Percentiles rank a stretch among this genome's conserved stretches.
Conservation (phyloP, 2,329 filamentous ascomycete species). For the Zarea fungicola region DNA sequence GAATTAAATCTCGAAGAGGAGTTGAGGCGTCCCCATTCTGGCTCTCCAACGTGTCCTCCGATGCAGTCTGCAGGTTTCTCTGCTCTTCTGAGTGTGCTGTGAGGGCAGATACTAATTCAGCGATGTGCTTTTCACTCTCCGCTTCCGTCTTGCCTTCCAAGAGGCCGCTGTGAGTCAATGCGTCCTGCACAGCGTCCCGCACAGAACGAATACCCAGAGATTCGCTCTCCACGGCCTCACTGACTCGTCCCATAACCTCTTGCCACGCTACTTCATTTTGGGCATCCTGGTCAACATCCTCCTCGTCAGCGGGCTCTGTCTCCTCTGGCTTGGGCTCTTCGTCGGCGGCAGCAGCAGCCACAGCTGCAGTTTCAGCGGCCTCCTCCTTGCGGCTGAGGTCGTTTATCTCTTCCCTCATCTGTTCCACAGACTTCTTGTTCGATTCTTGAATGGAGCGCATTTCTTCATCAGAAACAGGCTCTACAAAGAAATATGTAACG, state of each 20-base stretch:
- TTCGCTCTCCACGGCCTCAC: conserved; percentile 54
- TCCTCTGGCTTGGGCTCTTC: conserved; percentile 7
- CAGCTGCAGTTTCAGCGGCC: conserved; percentile 18
- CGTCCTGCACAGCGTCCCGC: conserved; percentile 49
- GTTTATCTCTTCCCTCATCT: conserved; percentile 61
- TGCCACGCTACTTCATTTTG: conserved; percentile 43
- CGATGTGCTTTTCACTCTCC: conserved; percentile 44
- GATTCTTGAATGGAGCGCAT: conserved; percentile 69
- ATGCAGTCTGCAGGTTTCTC: conserved; percentile 19
- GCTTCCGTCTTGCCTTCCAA: conserved; percentile 39
- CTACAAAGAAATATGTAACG: conserved; percentile 84
- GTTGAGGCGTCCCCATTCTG: conserved; percentile 11
- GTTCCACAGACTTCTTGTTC: conserved; percentile 59
- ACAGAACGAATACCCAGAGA: conserved; percentile 47
- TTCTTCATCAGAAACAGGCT: conserved; percentile 70
- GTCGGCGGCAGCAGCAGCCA: conserved; percentile 16
- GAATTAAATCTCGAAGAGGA: conserved; percentile 45
- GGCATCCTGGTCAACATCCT: conserved; percentile 17
- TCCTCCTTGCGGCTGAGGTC: conserved; percentile 37
- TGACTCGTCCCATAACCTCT: conserved; percentile 49
- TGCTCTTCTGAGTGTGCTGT: conserved; percentile 27
- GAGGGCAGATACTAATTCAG: conserved; percentile 46
- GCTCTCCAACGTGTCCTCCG: conserved; percentile 16
- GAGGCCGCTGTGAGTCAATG: conserved; percentile 50
- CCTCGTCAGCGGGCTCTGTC: conserved; percentile 16